Conservation (phyloP, 2,329 filamentous ascomycete genomes). For the Apiospora malaysiana region DNA sequence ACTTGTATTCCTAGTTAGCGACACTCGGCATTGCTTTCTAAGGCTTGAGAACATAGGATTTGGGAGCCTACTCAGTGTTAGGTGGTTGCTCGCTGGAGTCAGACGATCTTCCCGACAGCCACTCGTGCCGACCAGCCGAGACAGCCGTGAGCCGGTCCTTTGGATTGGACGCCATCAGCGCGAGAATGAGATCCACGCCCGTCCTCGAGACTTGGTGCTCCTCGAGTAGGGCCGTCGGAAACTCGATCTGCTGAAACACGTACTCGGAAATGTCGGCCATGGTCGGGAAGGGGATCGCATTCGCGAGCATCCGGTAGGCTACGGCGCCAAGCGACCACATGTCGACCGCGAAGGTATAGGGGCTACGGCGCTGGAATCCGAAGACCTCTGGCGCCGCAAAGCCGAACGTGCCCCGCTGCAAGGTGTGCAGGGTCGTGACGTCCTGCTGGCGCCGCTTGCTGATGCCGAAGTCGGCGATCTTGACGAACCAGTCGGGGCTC, state of each 20-base stretch:
- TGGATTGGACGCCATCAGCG: conserved; percentile 1
- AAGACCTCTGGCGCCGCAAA: conserved; percentile 34
- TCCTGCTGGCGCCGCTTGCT: conserved; percentile 31
- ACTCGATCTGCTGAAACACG: not conserved
- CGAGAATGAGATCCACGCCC: not conserved
- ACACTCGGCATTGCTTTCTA: too few relatives aligned
- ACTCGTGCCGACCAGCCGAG: not conserved
- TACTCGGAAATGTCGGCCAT: not conserved
- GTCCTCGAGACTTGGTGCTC: not conserved
- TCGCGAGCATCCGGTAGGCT: conserved; percentile 27
- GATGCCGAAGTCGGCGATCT: conserved; percentile 38
- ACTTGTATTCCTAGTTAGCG: too few relatives aligned
- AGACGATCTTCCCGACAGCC: not conserved
- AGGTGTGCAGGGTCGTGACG: conserved; percentile 26
- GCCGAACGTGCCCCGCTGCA: conserved; percentile 26
- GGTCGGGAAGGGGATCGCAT: not conserved
- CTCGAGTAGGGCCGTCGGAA: not conserved
- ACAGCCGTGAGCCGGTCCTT: not conserved
- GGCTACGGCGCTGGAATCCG: conserved; percentile 17
- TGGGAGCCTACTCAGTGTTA: too few relatives aligned
- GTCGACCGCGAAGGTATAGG: conserved; percentile 30
- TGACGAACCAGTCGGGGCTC: conserved; percentile 35
- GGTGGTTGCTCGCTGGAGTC: not conserved
- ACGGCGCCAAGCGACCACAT: conserved; percentile 36
- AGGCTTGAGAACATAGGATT: not conserved